Conservation (phyloP, 495 filamentous ascomycete species). For the Trichocladium uniseriatum region DNA sequence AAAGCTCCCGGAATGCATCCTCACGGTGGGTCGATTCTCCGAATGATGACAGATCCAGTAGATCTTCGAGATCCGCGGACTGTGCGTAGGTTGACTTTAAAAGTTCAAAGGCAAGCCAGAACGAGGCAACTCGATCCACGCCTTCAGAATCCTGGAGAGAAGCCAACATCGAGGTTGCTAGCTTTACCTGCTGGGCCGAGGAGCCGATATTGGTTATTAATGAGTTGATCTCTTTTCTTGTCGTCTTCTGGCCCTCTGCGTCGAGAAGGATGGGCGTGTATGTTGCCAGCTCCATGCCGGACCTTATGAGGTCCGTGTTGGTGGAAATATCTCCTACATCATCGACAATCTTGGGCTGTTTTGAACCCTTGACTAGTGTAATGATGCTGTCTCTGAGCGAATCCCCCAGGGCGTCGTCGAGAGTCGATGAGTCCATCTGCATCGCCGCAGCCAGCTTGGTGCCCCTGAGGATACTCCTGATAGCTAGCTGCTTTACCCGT, state of each 20-base stretch:
- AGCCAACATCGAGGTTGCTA: constrained; percentile 51
- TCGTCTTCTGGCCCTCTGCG: constrained; percentile 55
- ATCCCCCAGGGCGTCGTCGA: constrained; percentile 59
- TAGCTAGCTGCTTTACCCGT: constrained; percentile 55
- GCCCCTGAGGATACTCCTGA: constrained; percentile 63
- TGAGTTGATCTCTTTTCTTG: constrained; percentile 42
- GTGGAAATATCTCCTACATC: constrained; percentile 17
- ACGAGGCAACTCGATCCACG: constrained; percentile 52
- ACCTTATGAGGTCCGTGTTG: constrained; percentile 15
- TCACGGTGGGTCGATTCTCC: constrained; percentile 37
- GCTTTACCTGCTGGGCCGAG: constrained; percentile 30
- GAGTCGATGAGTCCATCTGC: constrained; percentile 56
- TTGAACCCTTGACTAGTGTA: constrained; percentile 32
- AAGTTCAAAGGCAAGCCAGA: constrained; percentile 75
- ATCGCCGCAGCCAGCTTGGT: constrained; percentile 58
- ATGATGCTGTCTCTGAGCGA: constrained; percentile 53
- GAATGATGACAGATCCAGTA: constrained; percentile 46
- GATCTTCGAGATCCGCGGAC: constrained; percentile 52
- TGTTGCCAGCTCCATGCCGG: constrained; percentile 18
- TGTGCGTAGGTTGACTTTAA: constrained; percentile 45
- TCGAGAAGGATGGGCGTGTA: constrained; percentile 58
- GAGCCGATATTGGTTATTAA: constrained; percentile 41
- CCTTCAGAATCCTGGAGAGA: constrained; percentile 48
- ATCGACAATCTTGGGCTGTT: constrained; percentile 20
- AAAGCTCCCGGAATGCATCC: constrained; percentile 65